Evolutionary conservation across 208 protist genomes (phyloP), one percentile per base, ranked within the genome.

Genomic region (Crithidia brevicula): DNA sequence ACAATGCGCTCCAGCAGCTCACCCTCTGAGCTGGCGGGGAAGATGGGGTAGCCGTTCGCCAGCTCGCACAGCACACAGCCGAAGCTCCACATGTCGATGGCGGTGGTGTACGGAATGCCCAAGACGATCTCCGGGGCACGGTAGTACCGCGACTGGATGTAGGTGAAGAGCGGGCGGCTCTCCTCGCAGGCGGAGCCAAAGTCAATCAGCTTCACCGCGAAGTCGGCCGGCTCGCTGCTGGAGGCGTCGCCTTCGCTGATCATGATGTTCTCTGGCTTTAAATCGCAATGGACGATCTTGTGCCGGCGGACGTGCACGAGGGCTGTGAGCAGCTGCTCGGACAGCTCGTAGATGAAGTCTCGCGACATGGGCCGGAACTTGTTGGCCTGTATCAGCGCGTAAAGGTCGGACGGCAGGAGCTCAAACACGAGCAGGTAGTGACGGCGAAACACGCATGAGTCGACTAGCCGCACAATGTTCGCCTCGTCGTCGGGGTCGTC

Each of bases 251-350:
- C 20, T 33, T 57, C 25, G 68, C 87, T 74, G 31, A 98, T 72
- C 25, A 98, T 88, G 60, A 99, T 96, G 78, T 99, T 99, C 74
- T 99, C 97, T 7, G 97, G 98, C 80, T 99, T 99, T 27, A 99
- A 57, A 72, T 99, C 98, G 57, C 96, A 98, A 77, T 99, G 98
- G 36, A 98, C 96, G 68, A 99, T 94, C 25, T 81, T 53, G 56
- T 92, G 76, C 40, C 64, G 36, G 49, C 77, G 79, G 43, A 94
- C 51, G 65, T 84, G 93, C 16, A 76, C 77, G 28, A 97, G 81
- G 5, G 93, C 79, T 7, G 75, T 69, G 22, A 95, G 70, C 53
- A 96, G 64, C 62, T 88, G 77, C 56, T 77, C 77, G 9, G 74
- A 81, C 36, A 97, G 77, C 54, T 93, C 82, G 59, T 83, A 80